Evolutionary conservation across 2,329 filamentous ascomycete genomes (phyloP).

Genomic region (Paecilomyces variotii): DNA sequence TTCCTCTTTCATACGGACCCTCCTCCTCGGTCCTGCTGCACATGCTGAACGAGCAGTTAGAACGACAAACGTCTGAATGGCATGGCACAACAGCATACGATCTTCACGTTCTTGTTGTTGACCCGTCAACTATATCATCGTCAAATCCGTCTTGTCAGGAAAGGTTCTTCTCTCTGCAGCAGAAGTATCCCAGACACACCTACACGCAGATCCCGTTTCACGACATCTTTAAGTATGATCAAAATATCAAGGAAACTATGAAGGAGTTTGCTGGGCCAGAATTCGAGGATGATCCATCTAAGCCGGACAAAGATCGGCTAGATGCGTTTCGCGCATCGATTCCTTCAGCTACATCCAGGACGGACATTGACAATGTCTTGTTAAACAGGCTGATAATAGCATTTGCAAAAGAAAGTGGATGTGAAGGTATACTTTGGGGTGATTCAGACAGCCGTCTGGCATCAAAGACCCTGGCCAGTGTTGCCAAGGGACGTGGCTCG

Average conservation of each 20-base stretch:
- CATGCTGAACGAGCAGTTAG: conserved; percentile 62
- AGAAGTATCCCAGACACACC: conserved; percentile 57
- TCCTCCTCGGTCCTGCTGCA: conserved; percentile 73
- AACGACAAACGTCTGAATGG: conserved; percentile 56
- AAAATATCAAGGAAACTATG: conserved; percentile 25
- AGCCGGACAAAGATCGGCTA: conserved; percentile 41
- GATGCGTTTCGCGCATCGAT: conserved; percentile 51
- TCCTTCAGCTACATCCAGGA: conserved; percentile 64
- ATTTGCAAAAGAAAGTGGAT: conserved; percentile 52
- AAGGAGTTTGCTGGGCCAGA: conserved; percentile 18
- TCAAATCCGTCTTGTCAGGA: conserved; percentile 15
- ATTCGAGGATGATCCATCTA: conserved; percentile 19
- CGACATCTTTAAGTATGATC: conserved; percentile 45
- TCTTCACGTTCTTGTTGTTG: conserved; percentile 42
- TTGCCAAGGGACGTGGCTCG: conserved; percentile 83
- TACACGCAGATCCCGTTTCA: conserved; percentile 60
- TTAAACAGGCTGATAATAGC: conserved; percentile 63
- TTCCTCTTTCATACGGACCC: conserved; percentile 75
- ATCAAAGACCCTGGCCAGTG: conserved; percentile 75
- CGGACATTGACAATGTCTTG: conserved; percentile 65
- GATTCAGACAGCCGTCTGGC: conserved; percentile 84
- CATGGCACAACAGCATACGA: conserved; percentile 58
- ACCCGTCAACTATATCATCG: conserved; percentile 25
- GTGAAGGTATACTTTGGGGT: conserved; percentile 68
- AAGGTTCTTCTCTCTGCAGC: conserved; percentile 41